Base-by-base conservation (phyloP, 1,284 basidiomycete species). In the Ganoderma leucocontextum region DNA sequence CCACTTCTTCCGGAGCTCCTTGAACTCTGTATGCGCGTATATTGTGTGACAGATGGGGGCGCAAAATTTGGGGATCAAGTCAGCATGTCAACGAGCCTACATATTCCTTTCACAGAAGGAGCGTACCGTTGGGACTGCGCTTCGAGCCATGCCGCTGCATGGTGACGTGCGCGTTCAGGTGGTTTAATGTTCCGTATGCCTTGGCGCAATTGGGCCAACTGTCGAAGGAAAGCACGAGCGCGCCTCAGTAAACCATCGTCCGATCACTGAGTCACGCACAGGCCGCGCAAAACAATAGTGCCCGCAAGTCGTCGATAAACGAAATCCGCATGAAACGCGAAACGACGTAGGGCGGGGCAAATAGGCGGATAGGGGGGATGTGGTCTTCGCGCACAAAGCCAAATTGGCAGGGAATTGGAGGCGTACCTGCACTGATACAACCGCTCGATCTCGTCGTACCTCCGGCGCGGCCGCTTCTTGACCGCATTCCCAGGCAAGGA, bases 1-100 rank as follows among this genome's bases (percentile, higher is more conserved):
- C 96, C 96, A 98, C 74, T 94, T 93, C 80, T 97, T 98, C 71
- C 97, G 90, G 78, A 98, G 91, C 77, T 98, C 97, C 80, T 98
- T 98, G 86, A 99, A 99, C 84, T 99, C 97, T 97, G 79, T 22
- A 74, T 63, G 69, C 62, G 33, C 63, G 53, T 49, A 47, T 58
- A 70, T 62, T n/a, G 55, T 17, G 35, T 38, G 35, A 38, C 4
- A 35, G 19, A 35, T n/a, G 6, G 36, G 62, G 35, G 42, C 39
- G 64, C 60, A 33, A 42, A 62, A 22, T 25, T 47, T 36, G 49
- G 22, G 25, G 33, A 42, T 35, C 60, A 63, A 66, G 58, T 60
- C 38, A 60, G 58, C 38, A 25, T 41, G n/a, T 63, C 53, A 57
- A 64, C 38, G 65, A 58, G 53, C 41, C 63, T 67, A 60, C 41